Evolutionary conservation across 441 rosid genomes (phyloP), one percentile per base, ranked within the genome.

Genomic region (Croton setiger): DNA sequence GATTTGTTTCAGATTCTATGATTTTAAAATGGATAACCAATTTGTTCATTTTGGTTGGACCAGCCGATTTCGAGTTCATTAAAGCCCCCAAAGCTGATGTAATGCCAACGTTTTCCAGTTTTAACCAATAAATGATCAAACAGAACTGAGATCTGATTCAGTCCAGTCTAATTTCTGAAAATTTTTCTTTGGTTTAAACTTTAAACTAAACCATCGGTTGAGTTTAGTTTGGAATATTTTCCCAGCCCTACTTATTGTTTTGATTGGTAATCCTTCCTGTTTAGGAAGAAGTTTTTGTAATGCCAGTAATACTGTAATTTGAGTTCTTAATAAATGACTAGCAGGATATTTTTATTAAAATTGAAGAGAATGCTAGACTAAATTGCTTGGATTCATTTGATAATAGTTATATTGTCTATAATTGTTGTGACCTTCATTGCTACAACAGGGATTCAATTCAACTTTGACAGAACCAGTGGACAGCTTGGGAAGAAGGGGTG

Each of bases 391-490:
- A 13, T 51, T 49, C 44, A 52, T 48, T 31, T 65, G 59, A 5
- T 35, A 33, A 5, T 51, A 14, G 59, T 60, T 14, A 60, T 7
- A 37, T 37, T 37, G 39, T 14, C 20, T 21, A 35, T 1, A 57
- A 35, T 20, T 4, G 15, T 49, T 21, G 35, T 45, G 13, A 39
- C 9, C 55, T 13, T 44, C 55, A 55, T 45, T 2, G 2, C 12
- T 23, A 47, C 66, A 77, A 23, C 84, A 90, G 96, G 96, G 91
- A 45, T 86, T 87, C 69, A 86, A 86, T 69, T 79, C 88, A 76
- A 86, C 90, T 43, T 73, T 90, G 71, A 90, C 93, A 37, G 89
- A 85, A 73, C 90, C 86, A 70, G 83, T 69, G 35, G 85, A 82
- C 74, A 60, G 66, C 44, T 72, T 78, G 33, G 91, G 84, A 17